Evolutionary conservation across 1,139 yeast genomes (phyloP), one percentile per base, ranked within the genome.

Genomic region (Debaryomyces sp.): DNA sequence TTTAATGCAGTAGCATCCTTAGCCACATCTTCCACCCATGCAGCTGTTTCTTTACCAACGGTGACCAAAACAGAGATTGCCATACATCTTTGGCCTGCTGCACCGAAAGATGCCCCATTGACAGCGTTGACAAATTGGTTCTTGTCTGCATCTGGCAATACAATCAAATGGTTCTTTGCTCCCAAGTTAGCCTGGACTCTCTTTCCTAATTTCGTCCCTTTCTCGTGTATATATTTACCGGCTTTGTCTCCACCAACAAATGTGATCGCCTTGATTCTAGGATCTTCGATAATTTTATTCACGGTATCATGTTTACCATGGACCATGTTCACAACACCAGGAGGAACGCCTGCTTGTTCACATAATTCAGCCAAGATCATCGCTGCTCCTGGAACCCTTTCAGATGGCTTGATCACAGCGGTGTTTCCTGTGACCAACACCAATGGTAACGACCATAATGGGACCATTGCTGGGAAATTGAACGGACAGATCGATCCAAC

Each of bases 41-140:
- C 78, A 62, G 77, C 78, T 46, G 89, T 76, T 30, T 45, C 45
- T 55, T 81, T 78, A 21, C 92, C 92, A 24, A 87, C 91, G n/a
- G 90, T 81, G 18, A 86, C 89, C 54, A 86, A 75, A 5, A 84
- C 90, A 13, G 88, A 82, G 43, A 87, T 83, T 12, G 92, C 92
- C 92, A 87, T 86, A 69, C 94, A 86, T 66, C 94, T 80, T 72
- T 86, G 92, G 51, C 94, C 94, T 32, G 92, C 92, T 51, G 94
- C 94, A 37, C 94, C 94, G 60, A 87, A 87, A 21, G 90, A 89
- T 40, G 94, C 91, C 43, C 92, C 92, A 48, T 77, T 84, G 40
- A 86, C 70, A 24, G 89, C 85, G 62, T 83, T 84, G 55, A 87
- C 70, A 50, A 88, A 83, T 56, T 83, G 87, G 54, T 71, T 67